These are phyloP conservation scores for Hanseniaspora hatyaiensis DNA, from an alignment of 805 yeast genomes.

Conservation along the genomic window DNA sequence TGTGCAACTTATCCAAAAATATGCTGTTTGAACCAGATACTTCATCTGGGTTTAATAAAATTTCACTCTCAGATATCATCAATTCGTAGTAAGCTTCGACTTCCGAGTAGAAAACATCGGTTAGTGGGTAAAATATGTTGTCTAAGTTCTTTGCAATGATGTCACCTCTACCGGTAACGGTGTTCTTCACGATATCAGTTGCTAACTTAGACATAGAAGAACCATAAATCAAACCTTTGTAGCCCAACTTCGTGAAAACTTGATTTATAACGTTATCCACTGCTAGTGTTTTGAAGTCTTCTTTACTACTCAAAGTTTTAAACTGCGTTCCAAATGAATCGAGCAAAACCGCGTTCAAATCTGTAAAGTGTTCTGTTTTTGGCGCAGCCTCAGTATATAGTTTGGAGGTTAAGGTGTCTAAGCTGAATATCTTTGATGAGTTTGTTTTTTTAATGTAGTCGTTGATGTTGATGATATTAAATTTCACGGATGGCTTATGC, in stretches of 20 bases:
- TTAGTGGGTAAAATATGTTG: constrained; percentile 55
- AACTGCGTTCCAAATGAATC: constrained; percentile 34
- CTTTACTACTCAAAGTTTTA: constrained; percentile 39
- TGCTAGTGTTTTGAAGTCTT: constrained; percentile 47
- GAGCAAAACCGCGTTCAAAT: constrained; percentile 25
- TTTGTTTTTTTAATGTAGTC: constrained; percentile 27
- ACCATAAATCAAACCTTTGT: constrained; percentile 42
- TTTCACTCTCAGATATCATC: constrained; percentile 5
- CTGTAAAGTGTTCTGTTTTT: neutral
- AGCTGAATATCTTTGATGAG: constrained; percentile 27
- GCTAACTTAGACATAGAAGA: constrained; percentile 78
- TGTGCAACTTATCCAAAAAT: neutral
- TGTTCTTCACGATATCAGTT: constrained; percentile 61
- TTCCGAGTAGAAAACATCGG: constrained; percentile 66
- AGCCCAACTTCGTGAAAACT: constrained; percentile 27
- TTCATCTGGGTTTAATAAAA: constrained; percentile 15
- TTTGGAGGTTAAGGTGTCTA: constrained; percentile 26
- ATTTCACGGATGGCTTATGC: constrained; percentile 28
- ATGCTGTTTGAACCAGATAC: constrained; percentile 28
- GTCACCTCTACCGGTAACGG: constrained; percentile 80
- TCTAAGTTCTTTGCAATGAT: constrained; percentile 43
- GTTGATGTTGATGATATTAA: constrained; percentile 35
- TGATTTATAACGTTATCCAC: constrained; percentile 36
- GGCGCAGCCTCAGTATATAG: neutral
- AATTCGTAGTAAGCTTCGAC: constrained; percentile 44